Evolutionary conservation across 768 basidiomycete genomes (phyloP), one percentile per base, ranked within the genome.

Genomic region (Boletus bicolor): DNA sequence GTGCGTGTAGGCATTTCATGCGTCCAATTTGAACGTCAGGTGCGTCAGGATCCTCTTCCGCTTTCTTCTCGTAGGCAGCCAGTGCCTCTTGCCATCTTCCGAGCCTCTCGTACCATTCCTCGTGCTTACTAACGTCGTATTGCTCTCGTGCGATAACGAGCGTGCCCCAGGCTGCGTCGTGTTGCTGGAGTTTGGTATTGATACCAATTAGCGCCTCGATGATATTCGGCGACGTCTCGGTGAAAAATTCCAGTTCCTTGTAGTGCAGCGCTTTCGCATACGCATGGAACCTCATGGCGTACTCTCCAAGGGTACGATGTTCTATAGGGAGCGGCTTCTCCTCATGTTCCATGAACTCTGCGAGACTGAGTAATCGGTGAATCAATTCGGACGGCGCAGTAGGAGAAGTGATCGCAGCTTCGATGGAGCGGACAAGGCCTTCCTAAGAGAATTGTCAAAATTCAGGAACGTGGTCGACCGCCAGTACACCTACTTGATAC

Each of bases 311-410:
- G 12, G 91, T 92, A 49, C 91, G 83, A 63, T 94, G 87, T 63
- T 97, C 93, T 57, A 98, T 97, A 2, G 93, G 93, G 1, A 98
- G 78, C 0, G 91, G 82, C 66, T 96, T 96, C 66, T 98, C 97
- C 72, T 98, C 95, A 63, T 98, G 96, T 71, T 98, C 97, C 91
- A 98, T 96, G 70, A 98, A 98, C 69, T 99, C 97, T 5, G 94
- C 94, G 26, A 98, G 81, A 70, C 94, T 94, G 53, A 99, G 81
- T 15, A 98, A 75, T 26, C 91, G 83, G 68, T 97, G 92, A 19
- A 96, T 89, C 30, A 98, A 79, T 45, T 98, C 96, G 2, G 91
- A 80, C 2, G 94, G 92, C 5, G 91, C 85, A 9, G 75, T 81
- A 15, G 79, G 75, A 4, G 92, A 89, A 0, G 82, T 86, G 57